phyloP scores from a whole-genome alignment of 2,329 filamentous ascomycete species.

The Neocucurbitaria cava region DNA sequence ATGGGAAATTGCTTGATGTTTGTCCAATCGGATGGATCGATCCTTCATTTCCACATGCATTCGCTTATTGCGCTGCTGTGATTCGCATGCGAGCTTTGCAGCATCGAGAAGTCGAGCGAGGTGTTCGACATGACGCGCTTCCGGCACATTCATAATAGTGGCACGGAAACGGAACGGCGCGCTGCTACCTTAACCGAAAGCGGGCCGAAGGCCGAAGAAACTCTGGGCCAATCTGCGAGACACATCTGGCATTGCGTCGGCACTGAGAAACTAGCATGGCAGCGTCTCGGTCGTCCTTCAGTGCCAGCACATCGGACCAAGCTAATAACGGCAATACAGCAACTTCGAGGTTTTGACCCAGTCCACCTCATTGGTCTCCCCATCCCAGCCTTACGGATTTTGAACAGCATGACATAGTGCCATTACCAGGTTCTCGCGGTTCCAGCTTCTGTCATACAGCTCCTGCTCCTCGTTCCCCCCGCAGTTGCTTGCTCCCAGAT shows the following conservation, averaged over 20 bases:
- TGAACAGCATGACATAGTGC: conserved; percentile 39
- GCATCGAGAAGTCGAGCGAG: conserved; percentile 26
- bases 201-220: conserved; percentile 26
- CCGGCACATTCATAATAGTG: conserved; percentile 24
- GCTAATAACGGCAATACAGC: conserved; percentile 30
- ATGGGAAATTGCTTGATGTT: conserved; percentile 15
- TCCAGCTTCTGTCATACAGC: conserved; percentile 33
- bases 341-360: conserved; percentile 19
- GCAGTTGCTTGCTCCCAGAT: conserved; percentile 31
- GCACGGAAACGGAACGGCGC: conserved; percentile 43
- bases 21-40: conserved; percentile 17
- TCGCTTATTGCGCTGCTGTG: conserved; percentile 21
- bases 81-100: conserved; percentile 20
- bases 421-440: conserved; percentile 32
- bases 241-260: conserved; percentile 38
- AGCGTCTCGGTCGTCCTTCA: conserved; percentile 30
- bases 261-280: conserved; percentile 35
- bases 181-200: conserved; percentile 32
- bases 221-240: conserved; percentile 35
- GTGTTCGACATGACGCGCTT: conserved; percentile 33
- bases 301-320: conserved; percentile 44
- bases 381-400: conserved; percentile 27
- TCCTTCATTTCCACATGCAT: conserved; percentile 7
- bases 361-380: conserved; percentile 33
- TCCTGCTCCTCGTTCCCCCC: conserved; percentile 30